Percentiles rank a stretch among this genome's conserved stretches.
phyloP scores from a whole-genome alignment of 2,329 filamentous ascomycete species.

The Claviceps quebecensis region DNA sequence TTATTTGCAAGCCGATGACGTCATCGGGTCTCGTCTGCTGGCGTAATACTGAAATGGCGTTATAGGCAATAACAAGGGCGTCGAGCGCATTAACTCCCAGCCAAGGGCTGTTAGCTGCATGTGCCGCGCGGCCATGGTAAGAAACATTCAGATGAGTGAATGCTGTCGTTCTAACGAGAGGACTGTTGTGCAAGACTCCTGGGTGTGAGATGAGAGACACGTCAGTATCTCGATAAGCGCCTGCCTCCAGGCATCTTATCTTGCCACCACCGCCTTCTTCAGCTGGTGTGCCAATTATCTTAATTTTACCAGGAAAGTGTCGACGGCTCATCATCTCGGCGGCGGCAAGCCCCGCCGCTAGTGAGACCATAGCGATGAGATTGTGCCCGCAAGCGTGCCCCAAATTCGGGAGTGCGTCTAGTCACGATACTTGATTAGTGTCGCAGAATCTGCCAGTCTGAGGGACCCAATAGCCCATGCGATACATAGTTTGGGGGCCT shows the following conservation, averaged over 20 bases:
- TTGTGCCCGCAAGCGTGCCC: conserved; percentile 43
- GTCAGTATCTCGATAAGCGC: conserved; percentile 18
- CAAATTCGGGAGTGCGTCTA: conserved; percentile 27
- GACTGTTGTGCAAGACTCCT: conserved; percentile 25
- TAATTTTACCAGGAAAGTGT: conserved; percentile 28
- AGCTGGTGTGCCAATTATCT: conserved; percentile 35
- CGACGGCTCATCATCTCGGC: conserved; percentile 28
- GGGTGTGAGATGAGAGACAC: conserved; percentile 13
- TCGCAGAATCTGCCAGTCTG: background rate
- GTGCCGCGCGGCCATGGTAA: conserved; percentile 39
- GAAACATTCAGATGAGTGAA: conserved; percentile 34
- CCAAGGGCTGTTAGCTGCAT: conserved; percentile 42
- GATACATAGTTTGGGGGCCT: too few species aligned
- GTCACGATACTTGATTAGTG: background rate
- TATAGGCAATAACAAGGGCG: conserved; percentile 34
- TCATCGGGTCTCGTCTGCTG: conserved; percentile 41
- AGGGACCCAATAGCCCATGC: background rate
- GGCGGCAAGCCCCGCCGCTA: conserved; percentile 32
- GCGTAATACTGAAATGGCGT: conserved; percentile 33
- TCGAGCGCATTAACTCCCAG: conserved; percentile 44
- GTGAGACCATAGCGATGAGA: conserved; percentile 24
- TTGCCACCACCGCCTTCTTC: conserved; percentile 33
- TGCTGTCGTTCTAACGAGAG: conserved; percentile 37
- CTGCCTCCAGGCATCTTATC: conserved; percentile 27
- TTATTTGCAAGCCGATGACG: conserved; percentile 35